Conservation (phyloP, 2,329 filamentous ascomycete genomes). For the Pleurostoma richardsiae region DNA sequence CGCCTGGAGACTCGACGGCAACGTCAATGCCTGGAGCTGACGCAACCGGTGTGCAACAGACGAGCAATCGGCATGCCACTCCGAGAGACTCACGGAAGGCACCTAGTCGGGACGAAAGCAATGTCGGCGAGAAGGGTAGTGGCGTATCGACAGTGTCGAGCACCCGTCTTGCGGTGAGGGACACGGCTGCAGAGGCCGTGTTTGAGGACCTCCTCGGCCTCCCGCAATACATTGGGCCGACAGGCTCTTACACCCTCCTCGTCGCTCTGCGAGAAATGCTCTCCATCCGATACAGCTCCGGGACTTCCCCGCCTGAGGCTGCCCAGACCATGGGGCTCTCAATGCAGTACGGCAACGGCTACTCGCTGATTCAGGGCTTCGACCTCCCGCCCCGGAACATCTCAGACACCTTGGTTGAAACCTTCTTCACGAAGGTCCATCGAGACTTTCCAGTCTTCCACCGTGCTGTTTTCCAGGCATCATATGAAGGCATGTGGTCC, state of each 20-base stretch:
- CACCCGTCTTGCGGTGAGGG: neutral
- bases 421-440: constrained; percentile 12
- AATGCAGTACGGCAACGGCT: neutral
- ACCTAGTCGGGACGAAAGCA: too few species aligned
- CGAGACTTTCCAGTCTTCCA: constrained; percentile 12
- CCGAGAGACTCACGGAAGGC: too few species aligned
- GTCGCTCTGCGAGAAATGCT: constrained; percentile 9
- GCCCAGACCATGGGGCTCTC: constrained; percentile 6
- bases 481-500: constrained; percentile 10
- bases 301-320: constrained; percentile 1
- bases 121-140: too few species aligned
- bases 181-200: constrained; percentile 3
- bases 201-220: constrained; percentile 9
- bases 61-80: too few species aligned
- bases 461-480: constrained; percentile 10
- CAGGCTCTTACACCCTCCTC: constrained; percentile 10
- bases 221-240: constrained; percentile 10
- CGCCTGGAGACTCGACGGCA: neutral
- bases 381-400: constrained; percentile 11
- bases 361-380: neutral
- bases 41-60: too few species aligned
- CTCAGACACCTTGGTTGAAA: constrained; percentile 8
- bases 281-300: constrained; percentile 1
- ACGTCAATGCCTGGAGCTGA: too few species aligned
- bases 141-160: neutral